These are phyloP conservation scores for Fagopyrum homotropicum DNA, from an alignment of 148 eudicot genomes.

Conservation along the genomic window DNA sequence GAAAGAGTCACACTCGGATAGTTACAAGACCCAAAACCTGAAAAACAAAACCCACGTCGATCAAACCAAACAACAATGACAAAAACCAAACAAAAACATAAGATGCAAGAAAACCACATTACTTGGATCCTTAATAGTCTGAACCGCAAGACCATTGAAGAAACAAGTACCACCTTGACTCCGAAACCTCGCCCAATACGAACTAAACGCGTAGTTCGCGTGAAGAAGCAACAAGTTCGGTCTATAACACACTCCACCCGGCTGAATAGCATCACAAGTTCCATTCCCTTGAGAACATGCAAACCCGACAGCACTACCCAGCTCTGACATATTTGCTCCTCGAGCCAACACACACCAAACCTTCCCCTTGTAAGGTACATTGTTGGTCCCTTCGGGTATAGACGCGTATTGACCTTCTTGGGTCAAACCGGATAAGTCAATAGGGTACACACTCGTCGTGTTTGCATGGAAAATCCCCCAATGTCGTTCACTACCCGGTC, in stretches of 20 bases:
- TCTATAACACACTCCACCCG: slow-evolving; percentile 54
- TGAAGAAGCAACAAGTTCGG: slow-evolving; percentile 50
- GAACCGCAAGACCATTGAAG: slow-evolving; percentile 66
- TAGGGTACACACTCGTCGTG: slow-evolving; percentile 40
- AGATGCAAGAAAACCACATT: slow-evolving; percentile 18
- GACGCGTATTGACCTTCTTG: slow-evolving; percentile 30
- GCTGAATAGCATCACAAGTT: slow-evolving; percentile 71
- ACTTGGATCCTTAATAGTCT: slow-evolving; percentile 77
- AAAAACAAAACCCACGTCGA: background rate
- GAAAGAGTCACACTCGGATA: slow-evolving; percentile 13
- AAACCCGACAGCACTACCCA: slow-evolving; percentile 45
- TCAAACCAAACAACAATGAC: background rate
- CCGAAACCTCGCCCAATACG: slow-evolving; percentile 70
- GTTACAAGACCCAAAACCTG: slow-evolving; percentile 9
- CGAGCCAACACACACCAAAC: slow-evolving; percentile 71
- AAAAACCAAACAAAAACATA: background rate
- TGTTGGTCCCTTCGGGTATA: slow-evolving; percentile 46
- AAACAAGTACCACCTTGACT: slow-evolving; percentile 61
- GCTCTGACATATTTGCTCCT: slow-evolving; percentile 37
- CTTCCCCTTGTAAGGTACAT: slow-evolving; percentile 63
- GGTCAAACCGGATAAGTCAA: slow-evolving; percentile 66
- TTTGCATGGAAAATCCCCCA: slow-evolving; percentile 77
- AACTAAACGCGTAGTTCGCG: slow-evolving; percentile 83
- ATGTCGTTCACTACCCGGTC: slow-evolving; percentile 82
- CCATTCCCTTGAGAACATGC: slow-evolving; percentile 91